A percentile compares a stretch with the other conserved stretches of the same genome.
phyloP scores from a whole-genome alignment of 169 alveolate species.

The Plasmodium knowlesi region DNA sequence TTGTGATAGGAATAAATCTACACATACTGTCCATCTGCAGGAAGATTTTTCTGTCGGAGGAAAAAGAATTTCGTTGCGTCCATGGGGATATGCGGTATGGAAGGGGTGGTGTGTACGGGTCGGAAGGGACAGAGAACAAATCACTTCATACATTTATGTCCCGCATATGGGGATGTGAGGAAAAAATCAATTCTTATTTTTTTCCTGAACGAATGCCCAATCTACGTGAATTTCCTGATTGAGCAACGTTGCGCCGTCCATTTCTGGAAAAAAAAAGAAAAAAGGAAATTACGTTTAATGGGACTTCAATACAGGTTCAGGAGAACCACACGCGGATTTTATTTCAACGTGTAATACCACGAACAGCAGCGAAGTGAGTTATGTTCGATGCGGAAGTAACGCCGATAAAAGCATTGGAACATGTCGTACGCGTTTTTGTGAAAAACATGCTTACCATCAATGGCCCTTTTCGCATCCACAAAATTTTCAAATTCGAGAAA shows the following conservation, averaged over 20 bases:
- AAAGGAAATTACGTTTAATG: not conserved
- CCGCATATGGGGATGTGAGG: not conserved
- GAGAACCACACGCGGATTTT: not conserved
- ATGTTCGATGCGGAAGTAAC: not conserved
- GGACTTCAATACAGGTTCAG: not conserved
- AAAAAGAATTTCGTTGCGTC: not conserved
- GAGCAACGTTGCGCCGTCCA: slow-evolving; percentile 68
- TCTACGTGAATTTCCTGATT: slow-evolving; percentile 74
- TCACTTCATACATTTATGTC: not conserved
- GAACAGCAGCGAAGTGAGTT: not conserved
- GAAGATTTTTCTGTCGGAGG: not conserved
- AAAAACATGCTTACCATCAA: slow-evolving; percentile 78
- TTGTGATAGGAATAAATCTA: not conserved
- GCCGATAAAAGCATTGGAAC: not conserved
- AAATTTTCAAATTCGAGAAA: slow-evolving; percentile 88
- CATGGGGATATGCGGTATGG: not conserved
- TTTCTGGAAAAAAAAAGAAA: slow-evolving; percentile 65
- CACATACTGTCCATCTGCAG: not conserved
- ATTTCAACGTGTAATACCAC: not conserved
- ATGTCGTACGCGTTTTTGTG: not conserved
- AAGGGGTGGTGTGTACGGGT: not conserved
- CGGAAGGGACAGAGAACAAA: not conserved
- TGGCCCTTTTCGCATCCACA: slow-evolving; percentile 88
- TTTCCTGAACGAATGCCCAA: slow-evolving; percentile 78
- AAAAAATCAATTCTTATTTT: slow-evolving; percentile 38